Evolutionary conservation across 345 rosid genomes (phyloP), one percentile per base, ranked within the genome.

Genomic region (Moricandia arvensis): DNA sequence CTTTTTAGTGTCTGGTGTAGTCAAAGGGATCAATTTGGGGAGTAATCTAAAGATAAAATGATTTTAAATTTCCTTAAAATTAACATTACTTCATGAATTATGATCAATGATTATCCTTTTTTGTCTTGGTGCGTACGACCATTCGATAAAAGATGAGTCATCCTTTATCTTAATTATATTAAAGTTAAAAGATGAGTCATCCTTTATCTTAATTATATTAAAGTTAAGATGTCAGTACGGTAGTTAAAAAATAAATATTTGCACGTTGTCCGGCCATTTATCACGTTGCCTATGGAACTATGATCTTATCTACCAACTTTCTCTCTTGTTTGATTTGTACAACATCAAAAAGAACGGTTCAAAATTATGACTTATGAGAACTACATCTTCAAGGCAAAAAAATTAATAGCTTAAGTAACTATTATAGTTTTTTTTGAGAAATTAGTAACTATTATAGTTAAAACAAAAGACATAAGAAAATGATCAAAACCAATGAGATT

Each of bases 201-300:
- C 45, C 68, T 75, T 61, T 61, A 68, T 67, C 51, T 68, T 63
- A 33, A 41, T 24, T 15, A 10, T 16, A 12, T 7, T 0, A 60
- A 73, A 12, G 12, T 35, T 8, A 60, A 8, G 63, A 41, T 62
- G 31, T 63, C 3, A 2, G 65, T 63, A 76, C 24, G 68, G 4
- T 18, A 63, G 18, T 63, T 54, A 54, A 68, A 69, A 53, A 69
- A 53, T 62, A 76, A 55, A 1, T n/a, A 57, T 57, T 70, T 76
- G 75, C 80, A 76, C 75, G 80, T 76, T 76, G 75, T 76, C 66
- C 80, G 66, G 71, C 80, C 71, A 10, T 69, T 38, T 62, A 70
- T 63, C 59, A 76, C 38, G 71, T 70, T 68, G 43, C 30, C 7
- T 55, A 4, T 18, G 58, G 17, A 53, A 13, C 33, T 61, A 5